Evolutionary conservation across 2,329 filamentous ascomycete species (phyloP), one percentile per base, ranked within the genome.

Genomic region (Pyrenophora graminea): DNA sequence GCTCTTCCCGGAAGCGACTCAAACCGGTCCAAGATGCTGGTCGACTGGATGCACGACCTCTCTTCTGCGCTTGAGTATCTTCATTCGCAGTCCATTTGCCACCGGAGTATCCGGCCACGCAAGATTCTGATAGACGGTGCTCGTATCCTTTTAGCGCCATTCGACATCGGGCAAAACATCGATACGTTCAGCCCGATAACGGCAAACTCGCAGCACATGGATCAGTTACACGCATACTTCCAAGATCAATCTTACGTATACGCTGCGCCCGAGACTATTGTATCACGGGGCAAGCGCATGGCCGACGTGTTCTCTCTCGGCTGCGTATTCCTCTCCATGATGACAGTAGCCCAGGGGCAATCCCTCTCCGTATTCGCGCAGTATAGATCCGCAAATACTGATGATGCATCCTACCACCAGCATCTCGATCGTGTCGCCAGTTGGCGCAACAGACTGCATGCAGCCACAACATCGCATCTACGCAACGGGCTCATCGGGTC

Each of bases 41-140:
- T 75, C 8, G 70, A 71, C 42, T 76, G 73, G 73, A 74, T 75
- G 67, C 64, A 69, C 45, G 73, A 76, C 44, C 62, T 76, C 2
- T 68, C 72, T 1, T 70, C 70, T 2, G 74, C 69, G 0, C 43
- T 76, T 6, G 71, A 73, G 9, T 73, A 72, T 50, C 63, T 76
- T 2, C 73, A 76, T 41, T 59, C 66, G 0, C 69, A 70, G 17
- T 67, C 67, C 1, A 68, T 74, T n/a, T 64, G 63, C 27, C 73
- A 76, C 48, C 64, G 70, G 10, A 66, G 58, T 44, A 72, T 76
- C 23, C 64, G 73, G 31, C 72, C 74, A 8, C 63, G 69, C 33
- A 76, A 76, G 56, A 74, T 76, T 12, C 54, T 75, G 12, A 68
- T 75, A 34, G 65, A 74, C 15, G 67, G 68, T 6, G 51, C 67